Base-by-base conservation (phyloP, 768 basidiomycete genomes). In the Pilatotrama ljubarskyi region DNA sequence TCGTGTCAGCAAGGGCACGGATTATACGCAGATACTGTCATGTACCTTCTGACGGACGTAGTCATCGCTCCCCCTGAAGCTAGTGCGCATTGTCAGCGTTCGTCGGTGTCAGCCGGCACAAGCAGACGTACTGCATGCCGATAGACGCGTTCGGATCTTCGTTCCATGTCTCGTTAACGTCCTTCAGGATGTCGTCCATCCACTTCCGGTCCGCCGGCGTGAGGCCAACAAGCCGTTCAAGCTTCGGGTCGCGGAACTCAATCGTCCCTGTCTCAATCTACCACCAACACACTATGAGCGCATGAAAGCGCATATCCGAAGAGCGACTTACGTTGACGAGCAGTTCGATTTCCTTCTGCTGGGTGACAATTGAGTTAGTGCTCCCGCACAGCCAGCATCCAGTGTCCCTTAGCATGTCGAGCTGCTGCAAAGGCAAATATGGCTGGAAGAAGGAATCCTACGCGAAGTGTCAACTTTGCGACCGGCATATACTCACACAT, bases 391-490 rank as follows among this genome's bases (percentile, higher is more conserved):
- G 80, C 89, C 91, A 99, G 64, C 88, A 88, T 37, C 81, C 78
- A 7, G 90, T 89, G 29, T 87, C 84, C 67, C 82, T 86, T 29
- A 97, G 74, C 74, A 93, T 85, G 62, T 98, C 95, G 6, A 97
- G 78, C 74, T 99, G 95, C 72, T 99, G 97, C 2, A 99, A 74
- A 0, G 97, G 96, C 13, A 98, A 77, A 71, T 98, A 99, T 1
- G 97, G 97, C 72, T 99, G 97, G 76, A 99, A 99, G 77, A 98
- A 95, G 4, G 94, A 83, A 65, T 94, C 91, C 88, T 93, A 42
- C 15, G 11, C 4, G 17, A 20, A 14, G 18, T 1, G 20, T 44
- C 11, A 41, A 25, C 10, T n/a, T 26, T 11, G 0, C 20, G 14
- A 20, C 22, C 0, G 11, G 25, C 8, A 18, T 2, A 26, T n/a